Base-by-base conservation (phyloP, 441 rosid species). In the Pelargonium australe region DNA sequence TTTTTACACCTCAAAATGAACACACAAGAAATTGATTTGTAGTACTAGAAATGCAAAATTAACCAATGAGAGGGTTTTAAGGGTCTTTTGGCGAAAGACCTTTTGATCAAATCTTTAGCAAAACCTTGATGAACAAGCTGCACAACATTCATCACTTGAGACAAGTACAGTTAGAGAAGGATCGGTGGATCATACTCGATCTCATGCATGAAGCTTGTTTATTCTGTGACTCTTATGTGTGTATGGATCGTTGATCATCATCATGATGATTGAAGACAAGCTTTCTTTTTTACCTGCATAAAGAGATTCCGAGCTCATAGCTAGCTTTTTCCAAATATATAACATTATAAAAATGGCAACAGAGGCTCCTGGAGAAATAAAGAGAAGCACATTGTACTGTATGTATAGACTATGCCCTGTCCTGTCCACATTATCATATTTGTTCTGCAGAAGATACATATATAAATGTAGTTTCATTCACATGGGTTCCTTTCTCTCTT, bases 101-200 rank as follows among this genome's bases (percentile, higher is more conserved):
- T n/a, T 53, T 53, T 16, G 20, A 53, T 53, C 20, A 53, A 23
- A 23, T 53, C 60, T 53, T 53, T 53, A n/a, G 16, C 60, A 9
- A 13, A 53, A n/a, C 6, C 60, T 3, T 14, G 2, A 1, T 53
- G 20, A n/a, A 20, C 25, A 23, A 23, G 25, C 25, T 14, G 58
- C 58, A 53, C 58, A 53, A 53, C 16, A 53, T 53, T 53, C 58
- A 53, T 53, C 58, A 53, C 58, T 53, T 53, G n/a, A 53, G 58
- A 53, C 20, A 53, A 53, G 25, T 23, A 23, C 25, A 23, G 25
- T 23, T 23, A 23, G 0, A 23, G 25, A 23, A 23, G 25, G 25
- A 23, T 23, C 25, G 25, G 25, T 23, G 25, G 25, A n/a, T 9
- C 14, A 14, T 53, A 19, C 16, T n/a, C 20, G 6, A 19, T 53